Evolutionary conservation across 306 rosid species (phyloP), one percentile per base, ranked within the genome.

Genomic region (Crotalaria pallida): DNA sequence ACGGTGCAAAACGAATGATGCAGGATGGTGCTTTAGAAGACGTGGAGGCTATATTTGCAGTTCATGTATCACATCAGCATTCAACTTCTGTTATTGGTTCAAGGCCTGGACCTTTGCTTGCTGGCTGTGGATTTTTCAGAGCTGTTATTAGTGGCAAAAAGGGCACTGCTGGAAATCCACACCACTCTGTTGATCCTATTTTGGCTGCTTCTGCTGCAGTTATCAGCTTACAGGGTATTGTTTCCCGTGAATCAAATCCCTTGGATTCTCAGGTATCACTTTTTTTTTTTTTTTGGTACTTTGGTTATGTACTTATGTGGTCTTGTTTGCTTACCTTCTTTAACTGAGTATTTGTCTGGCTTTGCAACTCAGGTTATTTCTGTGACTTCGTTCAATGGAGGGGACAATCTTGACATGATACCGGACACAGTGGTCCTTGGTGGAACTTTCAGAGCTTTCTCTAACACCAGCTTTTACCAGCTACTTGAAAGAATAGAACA

Each of bases 31-130:
- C 95, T 9, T 65, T 90, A 71, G 81, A 87, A 51, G 83, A 90
- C 18, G 98, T 94, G 82, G 94, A 90, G 72, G 96, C 98, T 56
- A 94, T 94, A 52, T 94, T 94, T 65, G 98, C 98, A 24, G 84
- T 47, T 66, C 98, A 93, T 73, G 97, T 94, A 29, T 94, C 98
- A 22, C 97, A 94, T 41, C 82, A 90, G 58, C 90, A 85, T 53
- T 94, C 98, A 10, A 94, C 98, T 0, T 85, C 71, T 45, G 65
- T 79, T 27, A 87, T 94, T 40, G 98, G 98, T 33, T 94, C 98
- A 6, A 75, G 98, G 71, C 87, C 94, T 0, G 98, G 98, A 44
- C 92, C 98, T 22, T 51, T 94, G 26, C 84, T 94, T 0, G 98
- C 98, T 5, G 98, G 98, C 22, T 94, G 98, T 67, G 98, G 98